Conservation (phyloP, 805 yeast species). For the Yarrowia sp. region DNA sequence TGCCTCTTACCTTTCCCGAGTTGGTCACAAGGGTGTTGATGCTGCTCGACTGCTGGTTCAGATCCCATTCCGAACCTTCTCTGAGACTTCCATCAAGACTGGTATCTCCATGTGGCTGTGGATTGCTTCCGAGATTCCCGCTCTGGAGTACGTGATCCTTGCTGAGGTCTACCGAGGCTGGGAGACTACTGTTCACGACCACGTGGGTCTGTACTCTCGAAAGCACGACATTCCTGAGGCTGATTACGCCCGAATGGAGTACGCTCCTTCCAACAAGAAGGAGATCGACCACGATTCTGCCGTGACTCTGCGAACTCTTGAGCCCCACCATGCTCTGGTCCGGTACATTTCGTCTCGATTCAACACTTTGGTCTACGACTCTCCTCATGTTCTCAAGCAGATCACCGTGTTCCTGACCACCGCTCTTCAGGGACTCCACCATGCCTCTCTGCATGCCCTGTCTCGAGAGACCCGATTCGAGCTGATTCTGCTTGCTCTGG, state of each 20-base stretch:
- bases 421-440: constrained; percentile 49
- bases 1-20: constrained; percentile 44
- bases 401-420: constrained; percentile 37
- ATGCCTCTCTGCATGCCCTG: constrained; percentile 79
- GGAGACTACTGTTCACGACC: constrained; percentile 58
- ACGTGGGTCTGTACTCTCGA: constrained; percentile 62
- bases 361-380: constrained; percentile 71
- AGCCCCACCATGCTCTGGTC: constrained; percentile 69
- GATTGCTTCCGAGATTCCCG: constrained; percentile 62
- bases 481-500: constrained; percentile 62
- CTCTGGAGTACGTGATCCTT: constrained; percentile 55
- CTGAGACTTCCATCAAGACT: constrained; percentile 54
- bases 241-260: constrained; percentile 75
- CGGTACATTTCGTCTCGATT: constrained; percentile 69
- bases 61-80: constrained; percentile 69
- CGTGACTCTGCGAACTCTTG: constrained; percentile 47
- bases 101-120: constrained; percentile 81
- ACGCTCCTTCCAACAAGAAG: constrained; percentile 73
- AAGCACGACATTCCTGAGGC: constrained; percentile 54
- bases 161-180: constrained; percentile 67
- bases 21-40: constrained; percentile 23
- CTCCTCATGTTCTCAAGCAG: constrained; percentile 59
- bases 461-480: constrained; percentile 75
- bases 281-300: constrained; percentile 52
- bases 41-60: constrained; percentile 34